Conservation (phyloP, 2,329 filamentous ascomycete genomes). For the Exophiala viscosa region DNA sequence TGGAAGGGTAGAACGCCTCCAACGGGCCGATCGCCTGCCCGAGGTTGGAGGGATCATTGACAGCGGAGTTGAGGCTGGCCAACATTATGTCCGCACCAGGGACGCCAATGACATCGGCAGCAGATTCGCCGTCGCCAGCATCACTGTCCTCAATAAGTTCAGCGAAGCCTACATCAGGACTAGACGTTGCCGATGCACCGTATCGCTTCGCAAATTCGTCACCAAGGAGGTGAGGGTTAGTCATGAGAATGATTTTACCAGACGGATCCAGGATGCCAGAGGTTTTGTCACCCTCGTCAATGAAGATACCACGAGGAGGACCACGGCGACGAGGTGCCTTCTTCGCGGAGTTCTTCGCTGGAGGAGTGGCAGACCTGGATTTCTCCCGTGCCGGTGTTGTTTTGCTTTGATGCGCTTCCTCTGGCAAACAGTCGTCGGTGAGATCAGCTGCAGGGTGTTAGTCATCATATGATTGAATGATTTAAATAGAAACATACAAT, state of each 20-base stretch:
- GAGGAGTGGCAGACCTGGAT: slow-evolving; percentile 12
- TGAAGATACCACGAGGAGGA: slow-evolving; percentile 47
- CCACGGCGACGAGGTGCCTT: slow-evolving; percentile 43
- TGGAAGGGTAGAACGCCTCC: slow-evolving; percentile 71
- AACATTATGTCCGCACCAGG: slow-evolving; percentile 73
- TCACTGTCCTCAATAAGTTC: slow-evolving; percentile 41
- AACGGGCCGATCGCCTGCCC: slow-evolving; percentile 68
- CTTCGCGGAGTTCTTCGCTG: slow-evolving; percentile 31
- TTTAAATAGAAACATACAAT: slow-evolving; percentile 23
- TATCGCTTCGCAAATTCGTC: slow-evolving; percentile 40
- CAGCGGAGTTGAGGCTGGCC: slow-evolving; percentile 59
- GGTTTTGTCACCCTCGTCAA: slow-evolving; percentile 46
- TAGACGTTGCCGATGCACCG: slow-evolving; percentile 24
- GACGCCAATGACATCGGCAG: slow-evolving; percentile 6
- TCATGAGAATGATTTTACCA: slow-evolving; percentile 47
- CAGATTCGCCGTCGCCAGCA: slow-evolving; percentile 32
- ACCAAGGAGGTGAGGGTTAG: slow-evolving; percentile 36
- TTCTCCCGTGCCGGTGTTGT: slow-evolving; percentile 38
- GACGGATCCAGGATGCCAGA: slow-evolving; percentile 47
- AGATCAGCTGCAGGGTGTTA: slow-evolving; percentile 26
- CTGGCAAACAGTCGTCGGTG: slow-evolving; percentile 31
- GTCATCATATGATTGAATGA: slow-evolving; percentile 14
- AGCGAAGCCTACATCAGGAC: slow-evolving; percentile 26
- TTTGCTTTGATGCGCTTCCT: slow-evolving; percentile 58
- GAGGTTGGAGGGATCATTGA: slow-evolving; percentile 37